phyloP scores from a whole-genome alignment of 1,284 basidiomycete species.

The Singerocomus inundabilis region DNA sequence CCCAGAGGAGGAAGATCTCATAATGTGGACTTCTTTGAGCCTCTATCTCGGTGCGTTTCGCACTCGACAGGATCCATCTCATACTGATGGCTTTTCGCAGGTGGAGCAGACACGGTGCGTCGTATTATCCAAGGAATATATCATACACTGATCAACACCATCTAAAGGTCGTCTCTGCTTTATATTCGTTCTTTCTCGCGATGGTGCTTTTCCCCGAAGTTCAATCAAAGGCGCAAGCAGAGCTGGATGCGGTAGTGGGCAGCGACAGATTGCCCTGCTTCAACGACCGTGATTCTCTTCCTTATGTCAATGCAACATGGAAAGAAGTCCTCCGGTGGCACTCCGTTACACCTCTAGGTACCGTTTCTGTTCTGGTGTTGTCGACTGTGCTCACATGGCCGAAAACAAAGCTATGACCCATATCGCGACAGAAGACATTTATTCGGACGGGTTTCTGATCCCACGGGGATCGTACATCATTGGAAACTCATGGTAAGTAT shows the following conservation, averaged over 20 bases:
- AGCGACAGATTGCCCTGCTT: conserved; percentile 19
- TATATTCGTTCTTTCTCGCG: conserved; percentile 32
- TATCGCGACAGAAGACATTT: conserved; percentile 38
- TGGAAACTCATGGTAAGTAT: conserved; percentile 23
- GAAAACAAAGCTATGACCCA: conserved; percentile 33
- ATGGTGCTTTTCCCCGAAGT: conserved; percentile 28
- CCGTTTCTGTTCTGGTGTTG: background rate
- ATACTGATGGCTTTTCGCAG: conserved; percentile 12
- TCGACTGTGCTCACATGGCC: conserved; percentile 20
- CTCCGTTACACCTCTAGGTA: conserved; percentile 15
- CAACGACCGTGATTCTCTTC: conserved; percentile 20
- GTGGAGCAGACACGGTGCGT: conserved; percentile 25
- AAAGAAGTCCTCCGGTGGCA: conserved; percentile 31
- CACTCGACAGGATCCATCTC: background rate
- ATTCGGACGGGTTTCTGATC: conserved; percentile 36
- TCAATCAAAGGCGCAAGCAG: conserved; percentile 23
- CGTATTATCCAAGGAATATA: background rate
- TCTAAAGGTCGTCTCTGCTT: conserved; percentile 37
- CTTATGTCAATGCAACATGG: conserved; percentile 26
- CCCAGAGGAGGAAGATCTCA: conserved; percentile 24
- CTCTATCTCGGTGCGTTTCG: conserved; percentile 14
- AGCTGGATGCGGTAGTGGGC: conserved; percentile 27
- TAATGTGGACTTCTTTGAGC: conserved; percentile 22
- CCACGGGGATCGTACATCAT: conserved; percentile 38
- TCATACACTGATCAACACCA: background rate